phyloP scores from a whole-genome alignment of 2,329 filamentous ascomycete species.

The Drechslerella coelobrocha region DNA sequence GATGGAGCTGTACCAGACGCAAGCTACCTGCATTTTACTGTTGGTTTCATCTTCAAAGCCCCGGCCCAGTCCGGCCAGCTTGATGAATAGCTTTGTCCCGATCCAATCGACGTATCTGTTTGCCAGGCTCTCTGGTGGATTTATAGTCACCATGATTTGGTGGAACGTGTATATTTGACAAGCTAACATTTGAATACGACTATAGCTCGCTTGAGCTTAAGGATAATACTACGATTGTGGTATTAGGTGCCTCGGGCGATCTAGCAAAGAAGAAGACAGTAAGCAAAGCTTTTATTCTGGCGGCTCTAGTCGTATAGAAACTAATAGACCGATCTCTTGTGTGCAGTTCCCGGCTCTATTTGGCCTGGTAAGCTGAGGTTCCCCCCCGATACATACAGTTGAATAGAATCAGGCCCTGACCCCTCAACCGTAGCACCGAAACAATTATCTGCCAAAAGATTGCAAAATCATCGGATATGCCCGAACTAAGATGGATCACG shows the following conservation, averaged over 20 bases:
- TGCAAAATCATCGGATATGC: slow-evolving; percentile 98
- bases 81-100: too few relatives aligned
- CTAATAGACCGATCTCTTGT: slow-evolving; percentile 16
- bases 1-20: background rate
- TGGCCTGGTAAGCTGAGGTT: slow-evolving; percentile 83
- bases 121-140: too few relatives aligned
- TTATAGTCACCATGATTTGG: too few relatives aligned
- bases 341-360: slow-evolving; percentile 91
- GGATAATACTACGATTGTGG: slow-evolving; percentile 96
- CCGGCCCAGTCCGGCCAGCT: too few relatives aligned
- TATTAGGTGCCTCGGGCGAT: slow-evolving; percentile 95
- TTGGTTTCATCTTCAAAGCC: too few relatives aligned
- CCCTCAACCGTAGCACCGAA: slow-evolving; percentile 75
- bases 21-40: background rate
- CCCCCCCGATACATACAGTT: slow-evolving; percentile 49
- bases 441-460: slow-evolving; percentile 97
- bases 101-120: too few relatives aligned
- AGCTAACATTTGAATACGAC: slow-evolving; percentile 43
- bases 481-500: slow-evolving; percentile 98
- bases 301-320: slow-evolving; percentile 55
- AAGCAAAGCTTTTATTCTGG: slow-evolving; percentile 56
- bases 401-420: background rate
- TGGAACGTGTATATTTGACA: too few relatives aligned
- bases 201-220: slow-evolving; percentile 89
- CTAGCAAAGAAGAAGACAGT: slow-evolving; percentile 99